phyloP scores from a whole-genome alignment of 495 filamentous ascomycete species.

The Entonaema liquescens region DNA sequence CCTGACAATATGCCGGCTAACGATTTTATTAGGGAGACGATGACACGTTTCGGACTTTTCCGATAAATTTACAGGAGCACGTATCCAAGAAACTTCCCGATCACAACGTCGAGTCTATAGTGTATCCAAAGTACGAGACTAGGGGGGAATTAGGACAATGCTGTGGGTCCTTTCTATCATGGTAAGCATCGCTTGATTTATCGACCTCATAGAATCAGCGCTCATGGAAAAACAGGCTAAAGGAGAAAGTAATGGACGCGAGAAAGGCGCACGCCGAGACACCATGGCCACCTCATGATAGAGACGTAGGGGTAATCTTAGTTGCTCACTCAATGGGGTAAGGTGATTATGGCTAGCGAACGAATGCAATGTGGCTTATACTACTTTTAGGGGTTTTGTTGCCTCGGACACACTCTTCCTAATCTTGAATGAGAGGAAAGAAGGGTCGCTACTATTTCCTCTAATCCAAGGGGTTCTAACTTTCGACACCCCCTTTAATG shows the following conservation, averaged over 20 bases:
- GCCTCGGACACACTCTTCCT: constrained; percentile 83
- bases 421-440: constrained; percentile 51
- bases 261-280: constrained; percentile 75
- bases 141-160: constrained; percentile 82
- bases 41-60: constrained; percentile 84
- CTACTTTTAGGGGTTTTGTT: constrained; percentile 74
- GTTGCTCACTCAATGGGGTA: constrained; percentile 93
- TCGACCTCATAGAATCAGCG: constrained; percentile 1
- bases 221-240: constrained; percentile 67
- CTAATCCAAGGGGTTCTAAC: constrained; percentile 83
- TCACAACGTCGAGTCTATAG: constrained; percentile 71
- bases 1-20: background rate
- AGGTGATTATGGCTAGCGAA: background rate
- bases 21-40: constrained; percentile 72
- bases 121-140: constrained; percentile 94
- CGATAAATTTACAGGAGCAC: constrained; percentile 72
- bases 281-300: constrained; percentile 85
- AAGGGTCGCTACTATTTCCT: constrained; percentile 61
- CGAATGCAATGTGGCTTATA: background rate
- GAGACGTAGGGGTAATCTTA: constrained; percentile 81
- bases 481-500: constrained; percentile 94
- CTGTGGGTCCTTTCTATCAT: constrained; percentile 81
- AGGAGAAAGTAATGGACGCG: constrained; percentile 88
- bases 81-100: constrained; percentile 75
- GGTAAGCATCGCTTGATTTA: constrained; percentile 57